phyloP scores from a whole-genome alignment of 2,329 filamentous ascomycete species.

The Neocatenulostroma microsporum region DNA sequence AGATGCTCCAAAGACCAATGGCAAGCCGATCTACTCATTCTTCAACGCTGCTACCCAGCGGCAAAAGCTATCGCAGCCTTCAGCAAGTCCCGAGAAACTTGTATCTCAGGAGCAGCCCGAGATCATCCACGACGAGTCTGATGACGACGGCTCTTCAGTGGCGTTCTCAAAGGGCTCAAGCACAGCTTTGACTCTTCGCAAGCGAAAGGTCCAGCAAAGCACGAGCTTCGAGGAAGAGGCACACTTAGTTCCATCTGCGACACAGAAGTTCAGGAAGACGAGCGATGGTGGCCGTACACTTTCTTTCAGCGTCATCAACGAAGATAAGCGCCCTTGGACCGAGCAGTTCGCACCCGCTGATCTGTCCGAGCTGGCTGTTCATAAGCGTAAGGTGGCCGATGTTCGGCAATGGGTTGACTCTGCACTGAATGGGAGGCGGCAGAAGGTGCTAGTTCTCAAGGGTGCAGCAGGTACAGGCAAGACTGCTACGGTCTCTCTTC shows the following conservation, averaged over 20 bases:
- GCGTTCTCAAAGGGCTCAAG: slow-evolving; percentile 26
- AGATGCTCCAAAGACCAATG: slow-evolving; percentile 31
- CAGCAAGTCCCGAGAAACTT: slow-evolving; percentile 35
- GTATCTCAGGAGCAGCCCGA: slow-evolving; percentile 21
- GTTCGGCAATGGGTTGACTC: slow-evolving; percentile 75
- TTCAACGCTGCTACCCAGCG: slow-evolving; percentile 40
- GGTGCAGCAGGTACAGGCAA: slow-evolving; percentile 89
- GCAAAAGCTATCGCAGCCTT: slow-evolving; percentile 30
- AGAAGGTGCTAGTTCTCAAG: slow-evolving; percentile 56
- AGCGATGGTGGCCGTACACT: slow-evolving; percentile 28
- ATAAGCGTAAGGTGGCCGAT: slow-evolving; percentile 88
- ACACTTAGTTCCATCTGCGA: slow-evolving; percentile 16
- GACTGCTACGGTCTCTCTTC: slow-evolving; percentile 72
- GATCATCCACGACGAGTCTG: slow-evolving; percentile 27
- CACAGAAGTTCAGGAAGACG: slow-evolving; percentile 41
- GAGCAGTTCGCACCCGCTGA: slow-evolving; percentile 70
- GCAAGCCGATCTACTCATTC: slow-evolving; percentile 42
- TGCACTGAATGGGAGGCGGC: slow-evolving; percentile 52
- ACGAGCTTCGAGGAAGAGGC: slow-evolving; percentile 12
- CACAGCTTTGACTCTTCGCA: slow-evolving; percentile 27
- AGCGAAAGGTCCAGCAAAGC: slow-evolving; percentile 25
- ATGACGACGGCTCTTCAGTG: slow-evolving; percentile 18
- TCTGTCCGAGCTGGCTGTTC: slow-evolving; percentile 80
- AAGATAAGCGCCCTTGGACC: slow-evolving; percentile 74
- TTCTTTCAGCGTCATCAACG: slow-evolving; percentile 24